Conservation (phyloP, 2,329 filamentous ascomycete genomes). For the Pseudogymnoascus sp. region DNA sequence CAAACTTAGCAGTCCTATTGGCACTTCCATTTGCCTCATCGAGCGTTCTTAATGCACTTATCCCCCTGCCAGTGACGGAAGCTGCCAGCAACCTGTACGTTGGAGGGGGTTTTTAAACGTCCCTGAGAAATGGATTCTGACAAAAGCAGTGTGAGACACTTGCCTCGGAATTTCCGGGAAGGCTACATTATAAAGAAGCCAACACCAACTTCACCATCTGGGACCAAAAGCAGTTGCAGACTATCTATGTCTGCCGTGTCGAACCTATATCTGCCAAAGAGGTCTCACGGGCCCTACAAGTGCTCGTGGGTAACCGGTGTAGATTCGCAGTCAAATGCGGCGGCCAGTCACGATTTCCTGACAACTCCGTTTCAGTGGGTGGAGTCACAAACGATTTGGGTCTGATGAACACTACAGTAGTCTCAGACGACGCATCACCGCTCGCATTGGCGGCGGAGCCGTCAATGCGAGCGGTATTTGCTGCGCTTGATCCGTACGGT, state of each 20-base stretch:
- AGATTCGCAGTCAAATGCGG: slow-evolving; percentile 30
- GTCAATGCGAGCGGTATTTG: slow-evolving; percentile 23
- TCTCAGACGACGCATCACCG: slow-evolving; percentile 23
- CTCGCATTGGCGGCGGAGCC: slow-evolving; percentile 21
- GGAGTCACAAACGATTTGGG: slow-evolving; percentile 29
- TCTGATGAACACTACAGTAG: slow-evolving; percentile 21
- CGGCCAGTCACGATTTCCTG: slow-evolving; percentile 28
- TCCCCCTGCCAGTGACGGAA: not conserved
- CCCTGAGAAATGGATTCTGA: not conserved
- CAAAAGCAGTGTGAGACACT: slow-evolving; percentile 1
- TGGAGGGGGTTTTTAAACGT: not conserved
- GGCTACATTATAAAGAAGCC: slow-evolving; percentile 1
- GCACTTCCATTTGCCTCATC: not conserved
- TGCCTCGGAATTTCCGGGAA: not conserved
- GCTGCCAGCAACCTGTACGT: not conserved
- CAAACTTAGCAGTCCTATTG: not conserved
- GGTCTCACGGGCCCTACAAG: slow-evolving; percentile 8
- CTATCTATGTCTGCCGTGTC: slow-evolving; percentile 15
- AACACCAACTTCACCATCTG: slow-evolving; percentile 16
- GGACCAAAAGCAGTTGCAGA: slow-evolving; percentile 18
- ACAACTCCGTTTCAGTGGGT: slow-evolving; percentile 26
- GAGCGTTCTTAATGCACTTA: not conserved
- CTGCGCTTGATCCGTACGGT: slow-evolving; percentile 18
- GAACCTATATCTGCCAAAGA: slow-evolving; percentile 12
- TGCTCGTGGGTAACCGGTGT: slow-evolving; percentile 10